Base-by-base conservation (phyloP, 2,329 filamentous ascomycete genomes). In the Xylaria sp. region DNA sequence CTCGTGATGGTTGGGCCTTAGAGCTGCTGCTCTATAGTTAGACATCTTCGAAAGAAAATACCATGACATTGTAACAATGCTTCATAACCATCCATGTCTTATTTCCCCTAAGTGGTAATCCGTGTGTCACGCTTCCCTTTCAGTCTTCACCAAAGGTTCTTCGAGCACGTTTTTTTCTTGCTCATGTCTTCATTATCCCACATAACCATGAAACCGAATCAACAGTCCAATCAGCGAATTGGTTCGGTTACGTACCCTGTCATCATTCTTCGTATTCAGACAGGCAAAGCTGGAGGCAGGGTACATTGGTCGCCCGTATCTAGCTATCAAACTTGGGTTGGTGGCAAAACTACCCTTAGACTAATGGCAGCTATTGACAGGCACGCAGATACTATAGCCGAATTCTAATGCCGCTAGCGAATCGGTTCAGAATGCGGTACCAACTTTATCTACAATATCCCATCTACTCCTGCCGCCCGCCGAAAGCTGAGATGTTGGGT, bases 401-500 rank as follows among this genome's bases (percentile, higher is more conserved):
- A 59, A 60, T n/a, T 48, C 47, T 12, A 37, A 25, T 59, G 53
- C 67, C 59, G 59, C 48, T 35, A 51, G 54, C 67, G 63, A 69
- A 69, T 69, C 67, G 67, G 67, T 66, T 63, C 32, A 35, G 37
- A 58, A 66, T 60, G 67, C 67, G 66, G 67, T 21, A 62, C 59
- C 67, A 69, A 66, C 66, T 63, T 29, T 63, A 58, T 58, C 55
- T 58, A 44, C 37, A 42, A 35, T 27, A 50, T 66, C 53, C 27
- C 27, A 29, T 53, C 48, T 53, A 54, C 57, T 54, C 57, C 59
- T n/a, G 54, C 58, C 47, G 63, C 63, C 59, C 63, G 51, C 61
- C 58, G 35, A 63, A 65, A 47, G 61, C 57, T 66, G 67, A 69
- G 58, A 55, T 60, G 63, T 62, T 65, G 63, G 67, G 67, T 69